These are phyloP conservation scores for Geotrichum ghanense DNA, from an alignment of 805 yeast genomes.

Conservation along the genomic window DNA sequence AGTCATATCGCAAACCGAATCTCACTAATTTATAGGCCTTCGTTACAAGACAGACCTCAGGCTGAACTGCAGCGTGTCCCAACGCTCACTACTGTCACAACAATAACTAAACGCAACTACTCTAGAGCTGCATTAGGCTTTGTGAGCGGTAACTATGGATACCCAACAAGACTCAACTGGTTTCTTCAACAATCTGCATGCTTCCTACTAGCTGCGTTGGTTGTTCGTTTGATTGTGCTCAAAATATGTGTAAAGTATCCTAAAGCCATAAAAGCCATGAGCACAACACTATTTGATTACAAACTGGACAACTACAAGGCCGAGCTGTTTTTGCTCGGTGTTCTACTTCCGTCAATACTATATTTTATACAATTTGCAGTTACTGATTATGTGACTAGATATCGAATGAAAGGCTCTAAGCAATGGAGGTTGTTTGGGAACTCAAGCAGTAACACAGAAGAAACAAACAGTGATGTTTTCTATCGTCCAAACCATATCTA, in stretches of 20 bases:
- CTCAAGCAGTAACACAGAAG: neutral
- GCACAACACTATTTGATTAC: slow-evolving; percentile 5
- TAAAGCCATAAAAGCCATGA: neutral
- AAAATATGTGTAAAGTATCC: neutral
- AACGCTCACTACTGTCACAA: neutral
- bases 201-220: slow-evolving; percentile 3
- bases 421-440: neutral
- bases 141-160: slow-evolving; percentile 11
- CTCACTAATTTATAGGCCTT: too few relatives aligned
- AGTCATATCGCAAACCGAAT: neutral
- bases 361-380: slow-evolving; percentile 1
- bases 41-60: too few relatives aligned
- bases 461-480: neutral
- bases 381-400: slow-evolving; percentile 5
- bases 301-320: neutral
- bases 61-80: neutral
- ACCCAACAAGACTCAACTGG: slow-evolving; percentile 7
- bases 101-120: neutral
- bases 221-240: slow-evolving; percentile 3
- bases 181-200: slow-evolving; percentile 5
- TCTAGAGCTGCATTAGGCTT: slow-evolving; percentile 6
- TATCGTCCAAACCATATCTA: neutral
- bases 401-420: slow-evolving; percentile 3
- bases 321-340: slow-evolving; percentile 4
- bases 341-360: slow-evolving; percentile 1